These are phyloP conservation scores for Asterella californica DNA, from an alignment of 225 moss, liverwort and hornwort species.

Conservation along the genomic window DNA sequence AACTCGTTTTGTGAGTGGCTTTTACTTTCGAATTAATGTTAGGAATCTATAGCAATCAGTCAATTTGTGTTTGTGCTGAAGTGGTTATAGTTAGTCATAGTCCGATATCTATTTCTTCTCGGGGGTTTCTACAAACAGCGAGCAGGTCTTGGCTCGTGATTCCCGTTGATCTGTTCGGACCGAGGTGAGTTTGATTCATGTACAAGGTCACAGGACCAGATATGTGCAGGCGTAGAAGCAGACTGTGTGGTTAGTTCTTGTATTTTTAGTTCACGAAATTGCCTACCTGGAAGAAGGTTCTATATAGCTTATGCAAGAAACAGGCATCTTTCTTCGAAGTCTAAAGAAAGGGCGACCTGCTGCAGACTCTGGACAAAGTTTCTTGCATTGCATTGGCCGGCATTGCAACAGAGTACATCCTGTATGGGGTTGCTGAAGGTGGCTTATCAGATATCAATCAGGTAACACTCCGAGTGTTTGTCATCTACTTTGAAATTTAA, in stretches of 20 bases:
- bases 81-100: background rate
- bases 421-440: conserved; percentile 82
- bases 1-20: background rate
- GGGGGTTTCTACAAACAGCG: background rate
- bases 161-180: too few relatives aligned
- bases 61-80: background rate
- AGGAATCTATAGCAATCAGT: too few relatives aligned
- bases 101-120: background rate
- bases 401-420: conserved; percentile 84
- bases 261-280: background rate
- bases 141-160: background rate
- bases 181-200: too few relatives aligned
- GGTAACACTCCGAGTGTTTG: conserved; percentile 17
- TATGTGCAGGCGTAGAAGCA: background rate
- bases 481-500: background rate
- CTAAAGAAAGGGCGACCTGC: background rate
- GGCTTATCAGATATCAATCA: conserved; percentile 76
- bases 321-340: background rate
- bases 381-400: conserved; percentile 94
- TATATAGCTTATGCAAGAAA: background rate
- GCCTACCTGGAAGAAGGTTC: background rate
- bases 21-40: background rate
- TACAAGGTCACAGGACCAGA: background rate
- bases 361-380: conserved; percentile 79
- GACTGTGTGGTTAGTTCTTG: too few relatives aligned